Conservation (phyloP, 768 basidiomycete species). For the Leccinum olivaceopallidum region DNA sequence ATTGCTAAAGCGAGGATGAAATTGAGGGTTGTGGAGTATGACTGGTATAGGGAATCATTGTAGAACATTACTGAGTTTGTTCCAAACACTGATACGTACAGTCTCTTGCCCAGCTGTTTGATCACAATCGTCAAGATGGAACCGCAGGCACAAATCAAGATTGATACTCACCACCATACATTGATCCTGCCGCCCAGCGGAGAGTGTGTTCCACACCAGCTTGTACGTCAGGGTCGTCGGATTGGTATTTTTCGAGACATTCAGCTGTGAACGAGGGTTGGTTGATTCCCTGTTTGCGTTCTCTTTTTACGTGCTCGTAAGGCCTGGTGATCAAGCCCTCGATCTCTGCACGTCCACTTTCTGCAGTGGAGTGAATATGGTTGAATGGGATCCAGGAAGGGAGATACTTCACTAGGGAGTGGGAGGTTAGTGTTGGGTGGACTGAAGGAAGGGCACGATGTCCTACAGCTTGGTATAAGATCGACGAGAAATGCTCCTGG, state of each 20-base stretch:
- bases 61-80: neutral
- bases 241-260: constrained; percentile 13
- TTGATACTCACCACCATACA: constrained; percentile 20
- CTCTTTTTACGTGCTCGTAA: constrained; percentile 26
- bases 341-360: constrained; percentile 9
- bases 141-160: neutral
- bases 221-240: constrained; percentile 6
- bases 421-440: neutral
- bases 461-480: constrained; percentile 28
- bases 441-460: neutral
- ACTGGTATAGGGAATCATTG: constrained; percentile 1
- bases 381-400: constrained; percentile 28
- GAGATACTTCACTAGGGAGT: constrained; percentile 26
- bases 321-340: constrained; percentile 16
- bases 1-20: constrained; percentile 20
- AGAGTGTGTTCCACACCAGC: constrained; percentile 9
- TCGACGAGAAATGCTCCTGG: constrained; percentile 34
- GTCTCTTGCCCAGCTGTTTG: constrained; percentile 9
- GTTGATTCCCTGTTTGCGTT: constrained; percentile 13
- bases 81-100: neutral
- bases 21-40: constrained; percentile 19
- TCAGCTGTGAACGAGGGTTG: constrained; percentile 19
- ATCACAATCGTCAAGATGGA: neutral
- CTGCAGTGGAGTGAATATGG: constrained; percentile 11
- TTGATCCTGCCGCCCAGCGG: constrained; percentile 18